These are phyloP conservation scores for Cytospora chrysosperma DNA, from an alignment of 2,329 filamentous ascomycete genomes.

Conservation along the genomic window DNA sequence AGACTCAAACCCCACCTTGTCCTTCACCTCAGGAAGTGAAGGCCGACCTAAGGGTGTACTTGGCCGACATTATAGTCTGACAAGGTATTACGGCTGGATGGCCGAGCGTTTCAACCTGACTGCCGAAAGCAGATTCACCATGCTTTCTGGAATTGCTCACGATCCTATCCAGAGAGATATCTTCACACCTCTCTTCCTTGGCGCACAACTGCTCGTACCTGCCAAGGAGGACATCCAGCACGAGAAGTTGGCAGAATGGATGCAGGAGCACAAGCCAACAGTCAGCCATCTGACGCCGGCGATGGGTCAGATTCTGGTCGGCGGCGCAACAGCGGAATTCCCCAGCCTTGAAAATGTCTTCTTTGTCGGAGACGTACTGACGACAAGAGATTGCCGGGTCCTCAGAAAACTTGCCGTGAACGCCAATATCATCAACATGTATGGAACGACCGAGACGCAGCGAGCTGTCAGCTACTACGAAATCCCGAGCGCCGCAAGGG, in stretches of 20 bases:
- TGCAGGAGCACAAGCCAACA: slow-evolving; percentile 69
- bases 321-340: slow-evolving; percentile 75
- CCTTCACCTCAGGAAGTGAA: slow-evolving; percentile 66
- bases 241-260: slow-evolving; percentile 86
- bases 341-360: slow-evolving; percentile 76
- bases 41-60: slow-evolving; percentile 59
- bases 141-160: slow-evolving; percentile 82
- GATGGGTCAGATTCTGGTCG: slow-evolving; percentile 94
- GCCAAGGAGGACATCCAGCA: slow-evolving; percentile 65
- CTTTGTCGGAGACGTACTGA: slow-evolving; percentile 89
- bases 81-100: slow-evolving; percentile 95
- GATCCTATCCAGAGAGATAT: slow-evolving; percentile 50
- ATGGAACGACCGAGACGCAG: slow-evolving; percentile 84
- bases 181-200: slow-evolving; percentile 21
- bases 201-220: slow-evolving; percentile 15
- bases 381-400: slow-evolving; percentile 74
- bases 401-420: slow-evolving; percentile 77
- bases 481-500: slow-evolving; percentile 63
- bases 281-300: slow-evolving; percentile 91
- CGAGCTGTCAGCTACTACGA: slow-evolving; percentile 81
- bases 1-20: slow-evolving; percentile 75
- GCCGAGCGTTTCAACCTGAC: slow-evolving; percentile 66
- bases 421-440: slow-evolving; percentile 78
- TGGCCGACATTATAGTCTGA: slow-evolving; percentile 81
- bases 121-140: slow-evolving; percentile 62